These are phyloP conservation scores for Citrus cavaleriei DNA, from an alignment of 345 rosid species.

Conservation along the genomic window DNA sequence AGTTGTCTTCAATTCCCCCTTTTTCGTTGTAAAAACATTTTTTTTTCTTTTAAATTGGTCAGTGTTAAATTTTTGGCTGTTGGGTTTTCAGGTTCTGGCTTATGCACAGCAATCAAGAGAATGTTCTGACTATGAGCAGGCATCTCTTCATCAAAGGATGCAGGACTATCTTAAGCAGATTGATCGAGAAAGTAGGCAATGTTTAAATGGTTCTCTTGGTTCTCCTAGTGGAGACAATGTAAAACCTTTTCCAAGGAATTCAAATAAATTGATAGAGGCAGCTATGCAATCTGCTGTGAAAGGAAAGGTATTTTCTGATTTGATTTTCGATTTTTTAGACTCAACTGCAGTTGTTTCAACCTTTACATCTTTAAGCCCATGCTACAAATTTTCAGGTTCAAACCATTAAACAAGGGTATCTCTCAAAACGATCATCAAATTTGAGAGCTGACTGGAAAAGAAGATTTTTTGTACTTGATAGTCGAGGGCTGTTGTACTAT, in stretches of 20 bases:
- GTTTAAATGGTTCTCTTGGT: conserved; percentile 17
- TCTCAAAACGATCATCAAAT: conserved; percentile 82
- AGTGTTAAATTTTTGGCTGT: not conserved
- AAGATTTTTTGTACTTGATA: conserved; percentile 79
- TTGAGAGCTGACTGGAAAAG: conserved; percentile 83
- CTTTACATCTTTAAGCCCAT: not conserved
- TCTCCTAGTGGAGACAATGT: conserved; percentile 42
- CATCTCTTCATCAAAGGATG: conserved; percentile 72
- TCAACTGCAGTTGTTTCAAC: not conserved
- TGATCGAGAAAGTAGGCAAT: conserved; percentile 46
- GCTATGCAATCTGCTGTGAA: conserved; percentile 73
- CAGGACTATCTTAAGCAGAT: conserved; percentile 66
- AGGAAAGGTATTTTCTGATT: conserved; percentile 51
- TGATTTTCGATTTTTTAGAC: not conserved
- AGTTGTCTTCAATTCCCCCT: not conserved
- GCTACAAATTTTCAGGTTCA: conserved; percentile 45
- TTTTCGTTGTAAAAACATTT: not conserved
- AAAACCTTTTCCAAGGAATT: conserved; percentile 42
- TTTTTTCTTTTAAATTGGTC: not conserved
- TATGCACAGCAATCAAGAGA: conserved; percentile 85
- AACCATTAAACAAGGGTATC: conserved; percentile 76
- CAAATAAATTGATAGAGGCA: conserved; percentile 71
- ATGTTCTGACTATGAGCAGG: conserved; percentile 74
- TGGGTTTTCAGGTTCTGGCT: conserved; percentile 52
- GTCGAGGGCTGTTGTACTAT: conserved; percentile 77